Evolutionary conservation across 1,284 basidiomycete species (phyloP).

Genomic region (Leucoagaricus sp.): DNA sequence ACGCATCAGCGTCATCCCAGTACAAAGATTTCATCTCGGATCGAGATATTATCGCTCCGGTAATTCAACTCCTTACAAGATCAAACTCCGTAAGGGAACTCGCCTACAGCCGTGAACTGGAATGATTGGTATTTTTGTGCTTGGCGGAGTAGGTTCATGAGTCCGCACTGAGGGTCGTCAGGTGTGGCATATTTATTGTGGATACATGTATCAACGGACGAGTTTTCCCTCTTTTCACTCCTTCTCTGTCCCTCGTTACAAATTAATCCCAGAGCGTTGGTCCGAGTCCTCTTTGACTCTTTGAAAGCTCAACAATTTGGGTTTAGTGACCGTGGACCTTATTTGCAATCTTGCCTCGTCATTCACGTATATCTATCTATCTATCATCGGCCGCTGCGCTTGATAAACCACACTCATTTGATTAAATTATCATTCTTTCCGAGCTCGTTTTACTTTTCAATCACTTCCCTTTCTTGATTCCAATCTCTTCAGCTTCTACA

Average conservation of each 20-base stretch:
- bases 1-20: neutral
- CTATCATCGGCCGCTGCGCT: neutral
- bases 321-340: neutral
- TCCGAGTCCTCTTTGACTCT: too few species aligned
- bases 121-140: neutral
- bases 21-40: neutral
- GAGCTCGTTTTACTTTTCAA: neutral
- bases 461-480: neutral
- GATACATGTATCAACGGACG: neutral
- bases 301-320: too few species aligned
- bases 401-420: slow-evolving; percentile 6
- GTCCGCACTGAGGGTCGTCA: neutral
- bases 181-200: slow-evolving; percentile 9
- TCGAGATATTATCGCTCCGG: neutral
- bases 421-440: slow-evolving; percentile 7
- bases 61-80: neutral
- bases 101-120: neutral
- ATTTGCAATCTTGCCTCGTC: neutral
- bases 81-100: neutral
- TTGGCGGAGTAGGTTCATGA: neutral
- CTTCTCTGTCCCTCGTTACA: neutral
- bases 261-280: neutral
- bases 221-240: slow-evolving; percentile 1
- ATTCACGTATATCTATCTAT: neutral
- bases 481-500: neutral